Percentiles rank a stretch among this genome's conserved stretches.
phyloP scores from a whole-genome alignment of 208 protist genomes.

The Leishmania guyanensis region DNA sequence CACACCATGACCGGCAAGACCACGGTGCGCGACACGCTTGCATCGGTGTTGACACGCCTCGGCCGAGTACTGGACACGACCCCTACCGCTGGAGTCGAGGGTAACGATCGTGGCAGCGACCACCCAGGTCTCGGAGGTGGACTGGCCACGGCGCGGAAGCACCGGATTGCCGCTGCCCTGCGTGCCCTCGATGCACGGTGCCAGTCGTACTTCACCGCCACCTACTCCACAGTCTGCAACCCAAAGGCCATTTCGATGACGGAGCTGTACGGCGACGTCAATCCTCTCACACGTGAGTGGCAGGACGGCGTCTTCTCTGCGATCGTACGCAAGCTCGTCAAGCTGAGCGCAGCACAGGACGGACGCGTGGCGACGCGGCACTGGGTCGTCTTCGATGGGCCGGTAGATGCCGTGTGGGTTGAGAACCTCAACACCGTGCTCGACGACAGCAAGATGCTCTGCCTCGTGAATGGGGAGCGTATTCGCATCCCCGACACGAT shows the following conservation, averaged over 20 bases:
- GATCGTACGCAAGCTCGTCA: constrained; percentile 85
- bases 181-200: constrained; percentile 49
- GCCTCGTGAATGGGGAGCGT: constrained; percentile 95
- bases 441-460: constrained; percentile 98
- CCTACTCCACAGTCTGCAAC: constrained; percentile 79
- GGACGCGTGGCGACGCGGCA: constrained; percentile 56
- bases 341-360: constrained; percentile 36
- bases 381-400: constrained; percentile 98
- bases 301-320: constrained; percentile 94
- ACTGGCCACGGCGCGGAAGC: neutral
- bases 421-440: constrained; percentile 99
- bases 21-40: constrained; percentile 75
- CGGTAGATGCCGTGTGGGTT: constrained; percentile 99
- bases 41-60: constrained; percentile 64
- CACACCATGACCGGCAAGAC: constrained; percentile 95
- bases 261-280: constrained; percentile 96
- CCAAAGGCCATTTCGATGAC: constrained; percentile 96
- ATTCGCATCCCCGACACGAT: constrained; percentile 93
- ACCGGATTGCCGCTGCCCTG: constrained; percentile 12
- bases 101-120: constrained; percentile 1
- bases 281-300: constrained; percentile 95
- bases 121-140: neutral
- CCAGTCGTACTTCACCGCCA: constrained; percentile 71
- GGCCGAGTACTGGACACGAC: constrained; percentile 19
- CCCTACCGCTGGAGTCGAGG: neutral